phyloP scores from a whole-genome alignment of 352 stramenopile species.

The Globisporangium uncinulatum region DNA sequence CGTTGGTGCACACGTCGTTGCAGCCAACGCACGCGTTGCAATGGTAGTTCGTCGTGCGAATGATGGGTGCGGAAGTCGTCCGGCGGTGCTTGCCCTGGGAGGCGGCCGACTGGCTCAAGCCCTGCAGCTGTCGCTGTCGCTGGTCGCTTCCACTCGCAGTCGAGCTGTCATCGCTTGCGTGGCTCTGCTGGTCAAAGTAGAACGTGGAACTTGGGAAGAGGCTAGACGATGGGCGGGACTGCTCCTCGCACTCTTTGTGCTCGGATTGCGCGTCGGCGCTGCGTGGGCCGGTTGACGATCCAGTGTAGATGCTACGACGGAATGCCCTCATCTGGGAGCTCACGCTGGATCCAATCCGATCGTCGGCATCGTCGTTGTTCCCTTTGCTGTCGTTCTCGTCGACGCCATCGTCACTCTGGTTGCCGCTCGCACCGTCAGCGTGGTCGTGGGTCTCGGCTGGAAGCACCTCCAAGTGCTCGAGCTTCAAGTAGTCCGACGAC shows the following conservation, averaged over 20 bases:
- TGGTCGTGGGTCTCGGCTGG: neutral
- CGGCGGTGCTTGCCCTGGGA: neutral
- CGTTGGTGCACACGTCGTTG: slow-evolving; percentile 65
- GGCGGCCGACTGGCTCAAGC: neutral
- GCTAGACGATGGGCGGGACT: neutral
- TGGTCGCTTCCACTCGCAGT: neutral
- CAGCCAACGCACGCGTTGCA: slow-evolving; percentile 77
- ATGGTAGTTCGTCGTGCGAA: slow-evolving; percentile 22
- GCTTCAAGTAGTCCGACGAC: slow-evolving; percentile 14
- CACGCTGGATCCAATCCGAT: neutral
- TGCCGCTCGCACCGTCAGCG: neutral
- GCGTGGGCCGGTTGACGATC: neutral
- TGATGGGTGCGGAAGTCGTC: neutral
- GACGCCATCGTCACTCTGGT: neutral
- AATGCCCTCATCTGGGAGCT: neutral
- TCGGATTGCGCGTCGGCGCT: slow-evolving; percentile 4
- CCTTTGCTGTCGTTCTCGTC: neutral
- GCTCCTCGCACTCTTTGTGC: neutral
- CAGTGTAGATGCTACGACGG: neutral
- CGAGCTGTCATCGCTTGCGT: neutral
- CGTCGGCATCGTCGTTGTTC: neutral
- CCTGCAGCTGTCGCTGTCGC: neutral
- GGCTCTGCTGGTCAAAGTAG: slow-evolving; percentile 3
- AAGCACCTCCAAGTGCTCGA: slow-evolving; percentile 19
- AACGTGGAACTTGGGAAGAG: slow-evolving; percentile 11